Conservation (phyloP, 192 early-diverging fungal genomes). For the Backusella psychrophila region DNA sequence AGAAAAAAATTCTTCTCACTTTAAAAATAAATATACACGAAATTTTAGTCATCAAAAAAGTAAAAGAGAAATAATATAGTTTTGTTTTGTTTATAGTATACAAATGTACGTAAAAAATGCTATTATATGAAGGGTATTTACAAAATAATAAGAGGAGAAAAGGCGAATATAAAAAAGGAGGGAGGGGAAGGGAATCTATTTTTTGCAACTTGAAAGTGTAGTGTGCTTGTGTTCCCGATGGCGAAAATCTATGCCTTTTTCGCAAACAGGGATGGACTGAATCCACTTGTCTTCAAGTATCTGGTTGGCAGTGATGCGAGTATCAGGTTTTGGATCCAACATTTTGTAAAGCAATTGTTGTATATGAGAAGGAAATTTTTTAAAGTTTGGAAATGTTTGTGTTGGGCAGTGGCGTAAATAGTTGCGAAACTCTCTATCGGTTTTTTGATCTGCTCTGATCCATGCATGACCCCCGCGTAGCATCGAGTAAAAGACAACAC, state of each 20-base stretch:
- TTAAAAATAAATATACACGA: neutral
- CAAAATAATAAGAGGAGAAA: neutral
- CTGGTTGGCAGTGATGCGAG: conserved; percentile 17
- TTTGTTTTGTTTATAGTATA: neutral
- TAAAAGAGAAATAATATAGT: neutral
- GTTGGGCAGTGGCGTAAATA: conserved; percentile 4
- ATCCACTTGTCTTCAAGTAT: conserved; percentile 1
- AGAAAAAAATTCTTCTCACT: neutral
- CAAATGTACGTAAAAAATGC: neutral
- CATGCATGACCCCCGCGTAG: conserved; percentile 17
- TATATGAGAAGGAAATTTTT: conserved; percentile 1
- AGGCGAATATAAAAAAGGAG: neutral
- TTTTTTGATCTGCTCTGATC: conserved; percentile 14
- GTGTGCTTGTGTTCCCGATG: conserved; percentile 7
- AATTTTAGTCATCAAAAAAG: neutral
- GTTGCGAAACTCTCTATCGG: conserved; percentile 5
- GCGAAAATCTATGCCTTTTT: neutral
- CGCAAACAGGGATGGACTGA: conserved; percentile 7
- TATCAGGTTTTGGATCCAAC: conserved; percentile 20
- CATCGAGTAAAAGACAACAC: conserved; percentile 61
- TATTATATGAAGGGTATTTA: conserved; percentile 1
- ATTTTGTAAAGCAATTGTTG: conserved; percentile 16
- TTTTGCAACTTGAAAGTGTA: neutral
- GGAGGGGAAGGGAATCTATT: neutral
- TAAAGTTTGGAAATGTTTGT: conserved; percentile 18